These are phyloP conservation scores for Diplocarpon rosae DNA, from an alignment of 2,329 filamentous ascomycete genomes.

Conservation along the genomic window DNA sequence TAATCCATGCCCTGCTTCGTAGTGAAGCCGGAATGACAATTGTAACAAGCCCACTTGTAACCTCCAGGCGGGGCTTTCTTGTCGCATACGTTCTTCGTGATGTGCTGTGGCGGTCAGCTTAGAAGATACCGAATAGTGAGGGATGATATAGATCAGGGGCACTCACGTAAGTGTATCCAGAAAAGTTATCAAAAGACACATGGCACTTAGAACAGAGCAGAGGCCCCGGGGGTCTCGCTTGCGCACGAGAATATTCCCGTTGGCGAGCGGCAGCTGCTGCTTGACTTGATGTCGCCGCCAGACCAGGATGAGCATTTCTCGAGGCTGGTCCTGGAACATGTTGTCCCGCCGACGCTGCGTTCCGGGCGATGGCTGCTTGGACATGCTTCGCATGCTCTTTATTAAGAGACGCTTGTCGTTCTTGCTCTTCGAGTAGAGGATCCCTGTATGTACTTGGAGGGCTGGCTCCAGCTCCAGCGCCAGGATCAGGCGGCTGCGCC, in stretches of 20 bases:
- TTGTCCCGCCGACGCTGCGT: not conserved
- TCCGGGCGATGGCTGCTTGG: conserved; percentile 1
- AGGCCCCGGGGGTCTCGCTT: not conserved
- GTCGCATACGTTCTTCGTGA: conserved; percentile 10
- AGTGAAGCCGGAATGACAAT: conserved; percentile 17
- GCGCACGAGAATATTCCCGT: not conserved
- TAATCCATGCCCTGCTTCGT: conserved; percentile 19
- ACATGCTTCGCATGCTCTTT: conserved; percentile 1
- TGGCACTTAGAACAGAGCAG: conserved; percentile 1
- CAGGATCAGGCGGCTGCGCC: not conserved
- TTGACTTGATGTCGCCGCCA: not conserved
- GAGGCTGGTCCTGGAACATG: not conserved
- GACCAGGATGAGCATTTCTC: not conserved
- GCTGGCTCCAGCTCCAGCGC: not conserved
- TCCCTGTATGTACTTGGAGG: not conserved
- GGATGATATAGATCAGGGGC: not conserved
- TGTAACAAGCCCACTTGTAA: conserved; percentile 13
- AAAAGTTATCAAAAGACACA: not conserved
- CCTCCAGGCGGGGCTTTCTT: conserved; percentile 9
- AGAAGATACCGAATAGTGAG: not conserved
- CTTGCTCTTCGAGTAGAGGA: conserved; percentile 3
- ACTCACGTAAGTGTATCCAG: conserved; percentile 7
- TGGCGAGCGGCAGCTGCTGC: not conserved
- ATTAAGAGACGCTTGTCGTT: conserved; percentile 1
- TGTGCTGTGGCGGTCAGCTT: conserved; percentile 4